phyloP scores from a whole-genome alignment of 2,329 filamentous ascomycete genomes.

The Pyricularia sp. region DNA sequence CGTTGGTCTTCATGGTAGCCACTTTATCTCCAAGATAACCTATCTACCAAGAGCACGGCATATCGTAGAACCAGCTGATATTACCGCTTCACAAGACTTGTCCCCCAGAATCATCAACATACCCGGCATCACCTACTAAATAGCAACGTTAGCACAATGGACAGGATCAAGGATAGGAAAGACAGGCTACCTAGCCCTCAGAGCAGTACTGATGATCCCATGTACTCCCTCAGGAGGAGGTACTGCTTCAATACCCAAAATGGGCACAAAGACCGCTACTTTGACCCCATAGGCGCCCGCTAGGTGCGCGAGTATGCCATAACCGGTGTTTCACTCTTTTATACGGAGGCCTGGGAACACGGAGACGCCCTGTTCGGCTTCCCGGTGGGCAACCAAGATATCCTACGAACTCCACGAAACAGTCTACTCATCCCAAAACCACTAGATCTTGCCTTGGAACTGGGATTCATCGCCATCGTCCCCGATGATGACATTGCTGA shows the following conservation, averaged over 20 bases:
- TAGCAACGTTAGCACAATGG: background rate
- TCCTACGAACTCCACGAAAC: background rate
- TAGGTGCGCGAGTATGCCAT: background rate
- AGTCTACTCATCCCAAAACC: background rate
- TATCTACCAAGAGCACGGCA: background rate
- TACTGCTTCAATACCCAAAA: background rate
- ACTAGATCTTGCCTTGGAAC: background rate
- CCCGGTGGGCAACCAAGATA: background rate
- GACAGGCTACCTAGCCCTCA: background rate
- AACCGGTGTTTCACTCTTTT: background rate
- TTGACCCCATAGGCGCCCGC: background rate
- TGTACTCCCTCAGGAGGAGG: background rate
- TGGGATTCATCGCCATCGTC: background rate
- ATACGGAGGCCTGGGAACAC: background rate
- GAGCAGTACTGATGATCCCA: background rate
- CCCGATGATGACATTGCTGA: background rate
- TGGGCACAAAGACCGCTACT: background rate
- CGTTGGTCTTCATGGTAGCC: background rate
- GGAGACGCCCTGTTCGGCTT: background rate
- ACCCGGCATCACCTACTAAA: background rate
- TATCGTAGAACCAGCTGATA: background rate
- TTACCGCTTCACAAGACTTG: background rate
- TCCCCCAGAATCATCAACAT: background rate
- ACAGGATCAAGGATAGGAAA: background rate
- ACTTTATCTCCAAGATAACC: background rate